Conservation (phyloP, 345 rosid genomes). For the Aquilaria yunnanensis region DNA sequence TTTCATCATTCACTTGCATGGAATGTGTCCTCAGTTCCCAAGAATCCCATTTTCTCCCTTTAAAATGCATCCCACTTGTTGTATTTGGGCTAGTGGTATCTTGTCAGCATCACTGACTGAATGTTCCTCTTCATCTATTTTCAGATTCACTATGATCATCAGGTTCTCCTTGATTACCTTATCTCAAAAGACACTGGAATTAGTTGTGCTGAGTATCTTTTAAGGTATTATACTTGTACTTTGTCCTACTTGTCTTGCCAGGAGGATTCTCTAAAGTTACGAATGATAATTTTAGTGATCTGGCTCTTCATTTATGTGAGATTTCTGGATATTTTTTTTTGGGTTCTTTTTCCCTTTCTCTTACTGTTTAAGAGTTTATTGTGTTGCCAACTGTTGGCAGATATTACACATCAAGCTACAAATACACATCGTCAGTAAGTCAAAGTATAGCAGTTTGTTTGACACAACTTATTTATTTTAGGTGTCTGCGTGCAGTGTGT, state of each 20-base stretch:
- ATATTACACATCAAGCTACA: not conserved
- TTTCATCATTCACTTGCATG: too few species aligned
- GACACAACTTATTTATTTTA: conserved; percentile 16
- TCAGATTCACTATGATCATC: conserved; percentile 86
- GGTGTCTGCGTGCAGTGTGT: conserved; percentile 54
- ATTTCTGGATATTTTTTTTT: conserved; percentile 1
- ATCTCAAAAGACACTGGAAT: conserved; percentile 73
- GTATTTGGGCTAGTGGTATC: conserved; percentile 9
- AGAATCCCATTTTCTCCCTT: not conserved
- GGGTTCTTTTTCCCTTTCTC: not conserved
- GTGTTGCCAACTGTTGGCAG: not conserved
- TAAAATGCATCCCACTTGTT: conserved; percentile 1
- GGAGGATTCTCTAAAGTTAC: not conserved
- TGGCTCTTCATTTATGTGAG: not conserved
- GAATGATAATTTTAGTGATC: conserved; percentile 6
- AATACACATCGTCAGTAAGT: too few species aligned
- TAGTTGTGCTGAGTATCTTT: conserved; percentile 72
- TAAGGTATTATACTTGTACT: conserved; percentile 42
- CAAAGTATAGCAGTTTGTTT: not conserved
- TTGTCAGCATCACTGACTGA: conserved; percentile 3
- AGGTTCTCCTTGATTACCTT: conserved; percentile 91
- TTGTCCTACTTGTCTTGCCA: conserved; percentile 1
- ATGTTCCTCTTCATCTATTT: conserved; percentile 9
- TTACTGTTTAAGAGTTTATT: not conserved
- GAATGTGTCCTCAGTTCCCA: not conserved